These are phyloP conservation scores for Fusarium proliferatum DNA, from an alignment of 2,329 filamentous ascomycete genomes.

Conservation along the genomic window DNA sequence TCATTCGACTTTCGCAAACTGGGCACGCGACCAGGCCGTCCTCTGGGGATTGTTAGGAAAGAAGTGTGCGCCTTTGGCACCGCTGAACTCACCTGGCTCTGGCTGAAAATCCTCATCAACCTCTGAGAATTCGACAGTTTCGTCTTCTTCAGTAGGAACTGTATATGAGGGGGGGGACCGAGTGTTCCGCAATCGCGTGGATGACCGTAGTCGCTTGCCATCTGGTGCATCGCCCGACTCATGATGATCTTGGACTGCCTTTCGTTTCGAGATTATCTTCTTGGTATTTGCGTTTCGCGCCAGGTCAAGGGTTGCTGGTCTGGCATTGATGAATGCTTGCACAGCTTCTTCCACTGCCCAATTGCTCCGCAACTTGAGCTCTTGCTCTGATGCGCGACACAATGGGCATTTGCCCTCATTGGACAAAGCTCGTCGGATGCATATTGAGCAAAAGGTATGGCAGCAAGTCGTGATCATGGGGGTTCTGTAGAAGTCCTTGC, in stretches of 20 bases:
- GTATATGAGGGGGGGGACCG: conserved; percentile 50
- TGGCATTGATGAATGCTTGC: conserved; percentile 76
- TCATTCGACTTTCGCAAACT: conserved; percentile 83
- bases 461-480: conserved; percentile 95
- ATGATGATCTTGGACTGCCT: conserved; percentile 51
- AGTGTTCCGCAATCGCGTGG: conserved; percentile 60
- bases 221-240: conserved; percentile 45
- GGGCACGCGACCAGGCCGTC: conserved; percentile 87
- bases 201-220: conserved; percentile 65
- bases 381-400: conserved; percentile 83
- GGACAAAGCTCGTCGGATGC: conserved; percentile 87
- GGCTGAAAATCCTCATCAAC: conserved; percentile 48
- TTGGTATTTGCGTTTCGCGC: conserved; percentile 58
- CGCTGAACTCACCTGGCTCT: conserved; percentile 39
- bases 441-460: conserved; percentile 96
- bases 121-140: conserved; percentile 43
- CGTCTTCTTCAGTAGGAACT: conserved; percentile 31
- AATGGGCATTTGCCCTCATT: conserved; percentile 88
- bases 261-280: conserved; percentile 62
- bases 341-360: conserved; percentile 87
- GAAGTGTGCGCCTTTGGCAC: neutral
- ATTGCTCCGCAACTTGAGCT: conserved; percentile 85
- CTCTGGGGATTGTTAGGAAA: conserved; percentile 53
- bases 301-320: conserved; percentile 71
- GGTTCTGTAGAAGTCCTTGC: conserved; percentile 96